Conservation (phyloP, 306 rosid species). For the Inga laurina region DNA sequence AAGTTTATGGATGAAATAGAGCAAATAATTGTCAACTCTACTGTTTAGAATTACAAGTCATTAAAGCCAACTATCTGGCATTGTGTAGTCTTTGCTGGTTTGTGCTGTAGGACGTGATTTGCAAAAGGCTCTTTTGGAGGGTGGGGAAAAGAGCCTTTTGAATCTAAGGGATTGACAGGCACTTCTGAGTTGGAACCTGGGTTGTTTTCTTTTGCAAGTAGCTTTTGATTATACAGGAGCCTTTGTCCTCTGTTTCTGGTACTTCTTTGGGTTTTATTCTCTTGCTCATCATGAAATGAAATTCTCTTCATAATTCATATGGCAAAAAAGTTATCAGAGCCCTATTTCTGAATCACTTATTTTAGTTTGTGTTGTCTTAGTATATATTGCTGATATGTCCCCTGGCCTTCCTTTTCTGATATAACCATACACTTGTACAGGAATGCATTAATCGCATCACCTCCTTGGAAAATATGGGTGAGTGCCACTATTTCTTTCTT, state of each 20-base stretch:
- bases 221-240: neutral
- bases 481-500: constrained; percentile 23
- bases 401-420: constrained; percentile 24
- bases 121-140: neutral
- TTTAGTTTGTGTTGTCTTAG: constrained; percentile 19
- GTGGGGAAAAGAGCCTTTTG: neutral
- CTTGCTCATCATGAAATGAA: neutral
- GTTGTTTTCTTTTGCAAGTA: neutral
- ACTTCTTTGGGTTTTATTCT: neutral
- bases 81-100: neutral
- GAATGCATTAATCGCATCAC: constrained; percentile 93
- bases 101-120: neutral
- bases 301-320: neutral
- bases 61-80: neutral
- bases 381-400: neutral
- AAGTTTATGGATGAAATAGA: constrained; percentile 1
- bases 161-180: neutral
- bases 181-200: neutral
- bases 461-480: constrained; percentile 83
- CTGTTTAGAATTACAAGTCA: neutral
- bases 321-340: neutral
- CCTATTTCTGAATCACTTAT: neutral
- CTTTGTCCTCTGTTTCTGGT: neutral
- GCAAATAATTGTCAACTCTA: neutral
- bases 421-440: constrained; percentile 47